Evolutionary conservation across 495 filamentous ascomycete genomes (phyloP).

Genomic region (Penicillium flavigenum): DNA sequence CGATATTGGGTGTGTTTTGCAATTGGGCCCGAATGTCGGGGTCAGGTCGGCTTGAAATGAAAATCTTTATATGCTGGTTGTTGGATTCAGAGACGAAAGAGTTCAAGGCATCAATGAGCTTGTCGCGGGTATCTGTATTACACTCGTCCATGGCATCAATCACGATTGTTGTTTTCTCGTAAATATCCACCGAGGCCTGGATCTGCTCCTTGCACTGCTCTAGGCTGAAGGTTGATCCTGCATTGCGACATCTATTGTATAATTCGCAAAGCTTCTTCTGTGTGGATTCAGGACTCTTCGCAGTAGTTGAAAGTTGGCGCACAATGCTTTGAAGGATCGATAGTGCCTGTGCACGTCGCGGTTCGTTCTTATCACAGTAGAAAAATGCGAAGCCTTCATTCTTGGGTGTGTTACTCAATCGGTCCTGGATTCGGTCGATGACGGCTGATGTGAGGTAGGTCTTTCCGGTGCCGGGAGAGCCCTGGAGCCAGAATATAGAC

Average conservation of each 20-base stretch:
- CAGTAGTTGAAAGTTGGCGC: constrained; percentile 35
- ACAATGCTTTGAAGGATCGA: constrained; percentile 38
- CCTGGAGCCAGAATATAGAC: constrained; percentile 27
- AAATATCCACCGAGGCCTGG: constrained; percentile 13
- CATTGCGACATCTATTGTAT: constrained; percentile 12
- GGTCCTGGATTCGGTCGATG: constrained; percentile 28
- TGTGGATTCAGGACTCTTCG: constrained; percentile 12
- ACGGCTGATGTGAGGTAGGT: constrained; percentile 38
- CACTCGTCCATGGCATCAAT: constrained; percentile 52
- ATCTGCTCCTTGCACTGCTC: constrained; percentile 29
- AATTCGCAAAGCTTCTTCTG: constrained; percentile 15
- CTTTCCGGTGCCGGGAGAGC: constrained; percentile 37
- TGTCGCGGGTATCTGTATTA: constrained; percentile 26
- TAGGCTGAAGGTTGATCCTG: constrained; percentile 20
- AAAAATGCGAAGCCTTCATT: constrained; percentile 42
- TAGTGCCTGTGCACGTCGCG: constrained; percentile 27
- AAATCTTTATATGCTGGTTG: constrained; percentile 36
- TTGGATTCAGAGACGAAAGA: constrained; percentile 24
- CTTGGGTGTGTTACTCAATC: constrained; percentile 13
- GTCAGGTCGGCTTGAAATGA: constrained; percentile 48
- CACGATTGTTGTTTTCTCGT: constrained; percentile 32
- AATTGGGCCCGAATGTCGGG: constrained; percentile 31
- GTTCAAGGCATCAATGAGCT: constrained; percentile 35
- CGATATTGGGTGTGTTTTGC: constrained; percentile 25
- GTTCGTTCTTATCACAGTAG: constrained; percentile 40